Conservation (phyloP, 2,329 filamentous ascomycete species). For the Tympanopsis confertula region DNA sequence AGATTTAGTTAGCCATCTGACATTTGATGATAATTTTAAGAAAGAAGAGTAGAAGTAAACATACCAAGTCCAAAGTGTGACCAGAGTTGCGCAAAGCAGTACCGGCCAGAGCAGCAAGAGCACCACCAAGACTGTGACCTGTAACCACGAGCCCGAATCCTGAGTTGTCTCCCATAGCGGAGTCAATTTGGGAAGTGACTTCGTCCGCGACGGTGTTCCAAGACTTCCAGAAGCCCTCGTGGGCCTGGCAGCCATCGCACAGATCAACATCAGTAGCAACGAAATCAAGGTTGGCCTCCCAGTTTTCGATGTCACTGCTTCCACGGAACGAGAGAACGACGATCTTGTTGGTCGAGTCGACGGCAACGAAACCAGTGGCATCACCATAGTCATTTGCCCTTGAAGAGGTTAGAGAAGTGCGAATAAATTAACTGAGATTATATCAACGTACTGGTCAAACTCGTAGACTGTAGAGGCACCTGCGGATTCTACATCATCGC, state of each 20-base stretch:
- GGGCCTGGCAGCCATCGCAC: background rate
- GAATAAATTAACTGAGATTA: too few species aligned
- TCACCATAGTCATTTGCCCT: too few species aligned
- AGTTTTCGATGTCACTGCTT: background rate
- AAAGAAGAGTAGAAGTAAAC: background rate
- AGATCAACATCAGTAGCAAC: background rate
- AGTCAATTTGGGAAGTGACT: background rate
- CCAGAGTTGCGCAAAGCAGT: constrained; percentile 25
- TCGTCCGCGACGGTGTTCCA: background rate
- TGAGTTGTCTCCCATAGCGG: background rate
- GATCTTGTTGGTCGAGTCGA: background rate
- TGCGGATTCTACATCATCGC: too few species aligned
- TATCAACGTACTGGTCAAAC: too few species aligned
- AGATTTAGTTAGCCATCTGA: background rate
- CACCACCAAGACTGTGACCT: background rate
- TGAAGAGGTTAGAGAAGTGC: too few species aligned
- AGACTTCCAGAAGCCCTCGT: background rate
- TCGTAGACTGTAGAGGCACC: too few species aligned
- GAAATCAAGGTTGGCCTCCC: background rate
- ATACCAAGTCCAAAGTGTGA: background rate
- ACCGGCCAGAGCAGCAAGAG: constrained; percentile 14
- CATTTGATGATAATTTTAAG: background rate
- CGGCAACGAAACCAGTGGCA: background rate
- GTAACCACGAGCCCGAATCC: background rate
- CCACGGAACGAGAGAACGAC: background rate